Base-by-base conservation (phyloP, 805 yeast species). In the Wickerhamomyces bovis region DNA sequence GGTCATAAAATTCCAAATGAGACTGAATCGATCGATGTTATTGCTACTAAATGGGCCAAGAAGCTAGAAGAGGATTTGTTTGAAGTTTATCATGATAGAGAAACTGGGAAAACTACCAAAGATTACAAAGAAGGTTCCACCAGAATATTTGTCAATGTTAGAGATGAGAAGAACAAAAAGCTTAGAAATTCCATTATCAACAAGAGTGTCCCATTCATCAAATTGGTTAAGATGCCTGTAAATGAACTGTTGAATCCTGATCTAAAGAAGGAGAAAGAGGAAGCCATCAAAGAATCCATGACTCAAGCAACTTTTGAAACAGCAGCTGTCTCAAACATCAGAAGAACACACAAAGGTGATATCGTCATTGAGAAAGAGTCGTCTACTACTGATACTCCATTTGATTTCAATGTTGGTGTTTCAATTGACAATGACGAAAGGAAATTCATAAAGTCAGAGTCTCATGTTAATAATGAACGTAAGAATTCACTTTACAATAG, bases 301-400 rank as follows among this genome's bases (percentile, higher is more conserved):
- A 72, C 80, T 25, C 81, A 84, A 46, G 75, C 85, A 16, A 85
- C 89, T 13, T 66, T 89, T 43, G 81, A 81, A 39, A 73, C 65
- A 21, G 78, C 76, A 33, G 75, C 71, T 36, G 78, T 72, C 28
- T 89, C 89, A 16, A 74, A 81, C 40, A 78, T 87, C 53, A 73
- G 88, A 54, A 74, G 89, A 56, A 87, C 96, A 3, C 96, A 89
- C 62, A 86, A 85, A 62, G 96, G 97, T 22, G 96, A 89, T 51
- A 90, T 85, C 58, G 63, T 85, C n/a, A 73, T 87, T 6, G 95
- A 85, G 46, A 69, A 64, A 38, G 77, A 72, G 21, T 77, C 53
- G 21, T 77, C 53, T 9, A 16, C 44, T 6, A 10, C 43, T 6
- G 42, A 41, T 5, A 48, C 47, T 21, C 56, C 54, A 38, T 53